phyloP scores from a whole-genome alignment of 768 basidiomycete genomes.

The Collybia sordida region DNA sequence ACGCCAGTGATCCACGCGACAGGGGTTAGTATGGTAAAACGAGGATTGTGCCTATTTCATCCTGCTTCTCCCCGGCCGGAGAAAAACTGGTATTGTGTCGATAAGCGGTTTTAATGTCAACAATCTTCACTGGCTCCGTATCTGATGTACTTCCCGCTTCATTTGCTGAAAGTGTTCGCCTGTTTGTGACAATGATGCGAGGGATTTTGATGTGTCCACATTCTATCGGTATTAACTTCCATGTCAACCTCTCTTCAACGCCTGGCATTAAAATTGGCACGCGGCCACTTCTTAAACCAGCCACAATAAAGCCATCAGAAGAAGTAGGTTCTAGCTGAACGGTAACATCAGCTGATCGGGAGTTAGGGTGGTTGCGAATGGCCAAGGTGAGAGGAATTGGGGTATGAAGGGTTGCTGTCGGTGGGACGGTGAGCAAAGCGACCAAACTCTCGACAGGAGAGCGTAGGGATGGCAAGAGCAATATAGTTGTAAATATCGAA shows the following conservation, averaged over 20 bases:
- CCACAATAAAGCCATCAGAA: constrained; percentile 76
- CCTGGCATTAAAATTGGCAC: constrained; percentile 76
- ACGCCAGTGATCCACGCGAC: neutral
- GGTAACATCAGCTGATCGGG: constrained; percentile 65
- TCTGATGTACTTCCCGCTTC: constrained; percentile 20
- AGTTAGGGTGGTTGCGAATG: constrained; percentile 65
- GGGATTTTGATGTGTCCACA: constrained; percentile 70
- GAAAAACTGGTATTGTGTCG: constrained; percentile 8
- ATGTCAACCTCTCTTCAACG: constrained; percentile 60
- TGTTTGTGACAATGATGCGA: constrained; percentile 54
- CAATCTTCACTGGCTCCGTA: constrained; percentile 49
- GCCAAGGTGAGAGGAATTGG: constrained; percentile 55
- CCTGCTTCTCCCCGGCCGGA: constrained; percentile 8
- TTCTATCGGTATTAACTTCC: constrained; percentile 73
- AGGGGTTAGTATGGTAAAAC: constrained; percentile 26
- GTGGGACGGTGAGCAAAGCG: constrained; percentile 64
- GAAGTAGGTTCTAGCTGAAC: constrained; percentile 71
- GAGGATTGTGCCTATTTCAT: constrained; percentile 27
- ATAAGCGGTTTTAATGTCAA: constrained; percentile 49
- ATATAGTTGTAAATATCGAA: constrained; percentile 43
- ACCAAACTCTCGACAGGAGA: constrained; percentile 64
- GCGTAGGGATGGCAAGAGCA: constrained; percentile 60
- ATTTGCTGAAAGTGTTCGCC: constrained; percentile 26
- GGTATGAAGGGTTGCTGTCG: constrained; percentile 62
- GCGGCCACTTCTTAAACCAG: constrained; percentile 68